phyloP scores from a whole-genome alignment of 106 monocot genomes.

The Apostasia shenzhenica region DNA sequence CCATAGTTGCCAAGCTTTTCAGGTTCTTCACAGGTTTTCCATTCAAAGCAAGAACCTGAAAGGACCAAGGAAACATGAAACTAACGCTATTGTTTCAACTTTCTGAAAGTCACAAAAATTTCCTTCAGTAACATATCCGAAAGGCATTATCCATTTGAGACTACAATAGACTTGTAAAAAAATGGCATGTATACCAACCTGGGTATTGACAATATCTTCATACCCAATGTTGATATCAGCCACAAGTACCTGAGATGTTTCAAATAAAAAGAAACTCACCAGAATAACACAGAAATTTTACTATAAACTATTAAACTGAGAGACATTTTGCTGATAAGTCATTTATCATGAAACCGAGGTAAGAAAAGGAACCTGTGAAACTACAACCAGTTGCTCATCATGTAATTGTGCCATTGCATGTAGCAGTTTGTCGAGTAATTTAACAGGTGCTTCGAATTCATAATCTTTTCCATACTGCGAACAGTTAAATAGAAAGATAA shows the following conservation, averaged over 20 bases:
- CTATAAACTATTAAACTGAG: too few relatives aligned
- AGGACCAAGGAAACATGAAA: background rate
- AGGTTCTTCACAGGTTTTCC: slow-evolving; percentile 95
- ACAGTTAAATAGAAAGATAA: background rate
- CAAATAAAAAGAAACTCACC: background rate
- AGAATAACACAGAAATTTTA: too few relatives aligned
- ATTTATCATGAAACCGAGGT: too few relatives aligned
- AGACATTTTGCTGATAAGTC: too few relatives aligned
- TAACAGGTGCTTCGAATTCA: slow-evolving; percentile 94
- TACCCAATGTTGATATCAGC: slow-evolving; percentile 98
- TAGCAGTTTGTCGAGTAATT: slow-evolving; percentile 88
- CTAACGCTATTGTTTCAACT: background rate
- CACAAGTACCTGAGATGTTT: slow-evolving; percentile 74
- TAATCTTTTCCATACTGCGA: slow-evolving; percentile 95
- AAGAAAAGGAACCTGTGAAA: slow-evolving; percentile 75
- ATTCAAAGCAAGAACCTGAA: slow-evolving; percentile 74
- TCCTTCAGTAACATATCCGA: too few relatives aligned
- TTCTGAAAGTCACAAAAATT: background rate
- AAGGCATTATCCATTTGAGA: background rate
- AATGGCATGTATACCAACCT: slow-evolving; percentile 34
- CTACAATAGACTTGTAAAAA: background rate
- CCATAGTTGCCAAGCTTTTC: slow-evolving; percentile 78
- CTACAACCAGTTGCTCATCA: slow-evolving; percentile 92
- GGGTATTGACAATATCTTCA: slow-evolving; percentile 99
- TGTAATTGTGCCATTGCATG: slow-evolving; percentile 87